phyloP scores from a whole-genome alignment of 352 stramenopile genomes.

The Phytophthora aleatoria region DNA sequence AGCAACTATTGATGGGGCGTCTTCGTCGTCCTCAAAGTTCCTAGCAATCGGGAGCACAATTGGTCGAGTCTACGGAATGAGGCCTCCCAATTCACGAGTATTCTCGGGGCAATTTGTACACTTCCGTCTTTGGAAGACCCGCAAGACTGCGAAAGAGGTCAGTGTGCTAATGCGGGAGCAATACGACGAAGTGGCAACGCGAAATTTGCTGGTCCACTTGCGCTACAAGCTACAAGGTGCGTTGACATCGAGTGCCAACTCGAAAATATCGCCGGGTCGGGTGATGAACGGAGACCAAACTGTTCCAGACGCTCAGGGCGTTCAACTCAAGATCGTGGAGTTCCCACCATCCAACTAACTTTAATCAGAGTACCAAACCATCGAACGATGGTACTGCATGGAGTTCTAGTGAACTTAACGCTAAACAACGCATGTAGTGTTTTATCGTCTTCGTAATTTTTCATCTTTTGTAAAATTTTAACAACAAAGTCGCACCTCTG shows the following conservation, averaged over 20 bases:
- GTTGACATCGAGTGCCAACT: neutral
- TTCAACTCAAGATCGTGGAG: conserved; percentile 31
- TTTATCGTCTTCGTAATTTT: too few relatives aligned
- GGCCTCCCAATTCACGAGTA: conserved; percentile 4
- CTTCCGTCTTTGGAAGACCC: conserved; percentile 36
- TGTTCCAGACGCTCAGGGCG: conserved; percentile 23
- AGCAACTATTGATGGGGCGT: conserved; percentile 3
- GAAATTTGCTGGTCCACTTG: conserved; percentile 33
- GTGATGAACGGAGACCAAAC: conserved; percentile 34
- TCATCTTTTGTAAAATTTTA: too few relatives aligned
- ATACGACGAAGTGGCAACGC: conserved; percentile 17
- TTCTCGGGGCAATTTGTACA: conserved; percentile 38
- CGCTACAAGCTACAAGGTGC: conserved; percentile 17
- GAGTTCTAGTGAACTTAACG: neutral
- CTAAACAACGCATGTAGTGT: too few relatives aligned
- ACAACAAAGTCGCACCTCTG: too few relatives aligned
- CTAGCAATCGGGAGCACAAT: conserved; percentile 40
- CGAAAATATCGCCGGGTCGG: neutral
- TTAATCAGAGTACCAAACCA: conserved; percentile 17
- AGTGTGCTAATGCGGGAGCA: conserved; percentile 30
- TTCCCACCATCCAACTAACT: conserved; percentile 35
- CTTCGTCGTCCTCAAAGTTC: conserved; percentile 18
- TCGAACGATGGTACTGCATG: conserved; percentile 5
- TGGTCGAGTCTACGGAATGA: conserved; percentile 22
- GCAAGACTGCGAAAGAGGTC: conserved; percentile 27